Evolutionary conservation across 192 early-diverging fungal genomes (phyloP).

Genomic region (Backusella mclennaniae): DNA sequence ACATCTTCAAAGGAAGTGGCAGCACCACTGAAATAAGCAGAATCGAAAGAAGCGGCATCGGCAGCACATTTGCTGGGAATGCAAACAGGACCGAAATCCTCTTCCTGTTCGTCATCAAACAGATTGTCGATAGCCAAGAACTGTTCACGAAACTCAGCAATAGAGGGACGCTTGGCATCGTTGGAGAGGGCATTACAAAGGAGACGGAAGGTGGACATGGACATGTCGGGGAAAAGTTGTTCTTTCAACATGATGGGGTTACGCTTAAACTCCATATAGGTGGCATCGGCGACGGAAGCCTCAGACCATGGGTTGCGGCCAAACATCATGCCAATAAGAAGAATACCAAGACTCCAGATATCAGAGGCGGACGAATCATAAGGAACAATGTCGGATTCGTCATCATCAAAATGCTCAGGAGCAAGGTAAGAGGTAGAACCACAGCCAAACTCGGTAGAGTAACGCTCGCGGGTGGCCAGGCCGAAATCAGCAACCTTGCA

Average conservation of each 20-base stretch:
- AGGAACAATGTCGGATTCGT: conserved; percentile 23
- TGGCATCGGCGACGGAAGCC: conserved; percentile 45
- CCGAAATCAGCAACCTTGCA: conserved; percentile 92
- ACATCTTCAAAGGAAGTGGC: conserved; percentile 18
- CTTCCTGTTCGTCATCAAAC: background rate
- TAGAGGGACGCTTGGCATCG: conserved; percentile 40
- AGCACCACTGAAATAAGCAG: conserved; percentile 18
- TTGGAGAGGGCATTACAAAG: conserved; percentile 46
- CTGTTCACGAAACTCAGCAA: conserved; percentile 32
- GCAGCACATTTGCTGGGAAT: conserved; percentile 19
- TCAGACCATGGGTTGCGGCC: conserved; percentile 82
- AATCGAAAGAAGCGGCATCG: conserved; percentile 5
- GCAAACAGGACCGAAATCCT: conserved; percentile 27
- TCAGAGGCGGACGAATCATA: conserved; percentile 66
- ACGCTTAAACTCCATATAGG: conserved; percentile 49
- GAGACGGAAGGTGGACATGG: conserved; percentile 40
- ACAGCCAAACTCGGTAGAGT: conserved; percentile 83
- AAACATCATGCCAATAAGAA: conserved; percentile 73
- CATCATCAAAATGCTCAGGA: conserved; percentile 61
- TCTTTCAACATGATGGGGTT: conserved; percentile 44
- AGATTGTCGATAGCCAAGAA: conserved; percentile 17
- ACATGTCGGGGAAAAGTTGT: conserved; percentile 53
- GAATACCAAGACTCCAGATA: conserved; percentile 77
- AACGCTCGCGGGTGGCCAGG: conserved; percentile 75
- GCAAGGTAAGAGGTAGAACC: conserved; percentile 90